A percentile compares a stretch with the other conserved stretches of the same genome.
Evolutionary conservation across 768 basidiomycete species (phyloP).

Genomic region (Obba rivulosa): DNA sequence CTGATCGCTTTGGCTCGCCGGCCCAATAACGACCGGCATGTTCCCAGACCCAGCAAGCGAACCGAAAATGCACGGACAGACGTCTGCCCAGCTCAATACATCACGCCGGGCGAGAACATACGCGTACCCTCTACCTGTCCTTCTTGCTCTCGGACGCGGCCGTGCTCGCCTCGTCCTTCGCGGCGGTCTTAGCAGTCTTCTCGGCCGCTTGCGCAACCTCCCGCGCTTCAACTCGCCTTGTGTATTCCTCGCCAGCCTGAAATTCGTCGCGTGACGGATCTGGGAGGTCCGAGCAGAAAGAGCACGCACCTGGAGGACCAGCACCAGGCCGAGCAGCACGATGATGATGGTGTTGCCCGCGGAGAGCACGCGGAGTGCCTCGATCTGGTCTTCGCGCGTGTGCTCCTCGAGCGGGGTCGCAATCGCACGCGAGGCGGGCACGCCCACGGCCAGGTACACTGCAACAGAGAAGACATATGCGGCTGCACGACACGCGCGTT

Average conservation of each 20-base stretch:
- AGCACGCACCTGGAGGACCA: constrained; percentile 64
- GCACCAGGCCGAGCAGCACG: constrained; percentile 56
- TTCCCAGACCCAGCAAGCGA: neutral
- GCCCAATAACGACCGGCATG: neutral
- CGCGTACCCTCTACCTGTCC: constrained; percentile 12
- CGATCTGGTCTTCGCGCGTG: constrained; percentile 59
- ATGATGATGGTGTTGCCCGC: constrained; percentile 87
- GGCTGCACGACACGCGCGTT: constrained; percentile 33
- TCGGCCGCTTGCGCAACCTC: constrained; percentile 28
- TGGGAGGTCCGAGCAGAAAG: neutral
- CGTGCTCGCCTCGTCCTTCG: constrained; percentile 5
- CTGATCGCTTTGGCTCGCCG: no score
- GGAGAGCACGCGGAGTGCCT: constrained; percentile 75
- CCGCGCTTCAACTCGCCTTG: constrained; percentile 35
- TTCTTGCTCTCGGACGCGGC: constrained; percentile 19
- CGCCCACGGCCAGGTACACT: constrained; percentile 78
- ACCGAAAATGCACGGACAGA: neutral
- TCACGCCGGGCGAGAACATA: neutral
- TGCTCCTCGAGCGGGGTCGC: constrained; percentile 53
- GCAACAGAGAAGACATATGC: constrained; percentile 71
- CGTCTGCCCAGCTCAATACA: neutral
- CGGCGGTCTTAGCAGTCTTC: constrained; percentile 6
- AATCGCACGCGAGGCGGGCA: constrained; percentile 74
- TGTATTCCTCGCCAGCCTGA: constrained; percentile 46
- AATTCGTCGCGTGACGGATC: neutral